These are phyloP conservation scores for Hypericum androsaemum DNA, from an alignment of 345 rosid genomes.

Conservation along the genomic window DNA sequence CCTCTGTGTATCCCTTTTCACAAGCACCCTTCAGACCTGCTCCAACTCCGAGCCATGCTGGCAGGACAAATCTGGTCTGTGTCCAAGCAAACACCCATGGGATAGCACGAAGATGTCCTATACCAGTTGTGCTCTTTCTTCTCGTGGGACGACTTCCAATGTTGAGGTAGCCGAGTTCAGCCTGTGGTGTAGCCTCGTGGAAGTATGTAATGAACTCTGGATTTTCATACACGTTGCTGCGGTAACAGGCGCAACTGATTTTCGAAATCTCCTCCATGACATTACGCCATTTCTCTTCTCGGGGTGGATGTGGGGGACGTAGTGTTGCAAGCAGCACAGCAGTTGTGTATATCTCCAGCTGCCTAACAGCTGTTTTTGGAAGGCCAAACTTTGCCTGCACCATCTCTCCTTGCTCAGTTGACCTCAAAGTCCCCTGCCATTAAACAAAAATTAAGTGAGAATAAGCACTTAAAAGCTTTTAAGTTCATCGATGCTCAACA, in stretches of 20 bases:
- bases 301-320: slow-evolving; percentile 79
- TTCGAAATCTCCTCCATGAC: slow-evolving; percentile 93
- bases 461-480: too few species aligned
- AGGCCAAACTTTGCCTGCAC: slow-evolving; percentile 97
- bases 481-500: too few species aligned
- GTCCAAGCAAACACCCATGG: slow-evolving; percentile 99
- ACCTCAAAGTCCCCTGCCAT: slow-evolving; percentile 76
- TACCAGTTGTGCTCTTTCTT: slow-evolving; percentile 77
- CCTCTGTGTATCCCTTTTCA: slow-evolving; percentile 67
- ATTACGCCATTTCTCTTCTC: slow-evolving; percentile 85
- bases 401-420: slow-evolving; percentile 99
- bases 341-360: slow-evolving; percentile 89
- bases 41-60: slow-evolving; percentile 98
- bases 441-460: too few species aligned
- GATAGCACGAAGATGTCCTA: slow-evolving; percentile 94
- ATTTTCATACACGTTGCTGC: slow-evolving; percentile 74
- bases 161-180: slow-evolving; percentile 89
- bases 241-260: slow-evolving; percentile 63
- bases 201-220: slow-evolving; percentile 89
- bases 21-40: slow-evolving; percentile 74
- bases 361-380: slow-evolving; percentile 84
- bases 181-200: slow-evolving; percentile 95
- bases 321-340: slow-evolving; percentile 89
- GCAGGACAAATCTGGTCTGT: slow-evolving; percentile 93
- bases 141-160: slow-evolving; percentile 93